Percentiles rank a stretch among this genome's conserved stretches.
These are phyloP conservation scores for Zoysia matrella DNA, from an alignment of 202 grass and related monocot species.

Conservation along the genomic window DNA sequence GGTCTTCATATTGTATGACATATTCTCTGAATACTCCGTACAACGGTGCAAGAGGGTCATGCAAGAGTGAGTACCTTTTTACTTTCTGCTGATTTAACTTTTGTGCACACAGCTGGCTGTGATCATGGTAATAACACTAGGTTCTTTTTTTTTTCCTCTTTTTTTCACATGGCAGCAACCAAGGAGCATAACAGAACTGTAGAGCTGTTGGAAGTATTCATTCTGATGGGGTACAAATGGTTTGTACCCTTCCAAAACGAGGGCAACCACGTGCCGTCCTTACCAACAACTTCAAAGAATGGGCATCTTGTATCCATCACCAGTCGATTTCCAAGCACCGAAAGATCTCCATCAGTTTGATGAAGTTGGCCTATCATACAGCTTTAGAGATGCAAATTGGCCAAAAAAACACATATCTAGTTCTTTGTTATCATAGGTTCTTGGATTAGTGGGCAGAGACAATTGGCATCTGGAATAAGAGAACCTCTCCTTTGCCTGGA, in stretches of 20 bases:
- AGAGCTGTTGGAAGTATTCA: slow-evolving; percentile 15
- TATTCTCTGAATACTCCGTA: slow-evolving; percentile 27
- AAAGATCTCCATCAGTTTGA: slow-evolving; percentile 36
- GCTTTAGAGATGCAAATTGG: slow-evolving; percentile 45
- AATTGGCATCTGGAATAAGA: slow-evolving; percentile 40
- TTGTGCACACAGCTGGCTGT: slow-evolving; percentile 13
- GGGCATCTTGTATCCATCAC: slow-evolving; percentile 34
- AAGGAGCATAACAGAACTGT: slow-evolving; percentile 19
- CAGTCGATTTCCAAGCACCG: slow-evolving; percentile 30
- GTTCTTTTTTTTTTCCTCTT: slow-evolving; percentile 27
- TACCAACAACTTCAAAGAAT: slow-evolving; percentile 20
- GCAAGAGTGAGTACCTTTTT: slow-evolving; percentile 11
- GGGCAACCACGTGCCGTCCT: slow-evolving; percentile 38
- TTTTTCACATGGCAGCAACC: slow-evolving; percentile 35
- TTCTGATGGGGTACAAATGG: slow-evolving; percentile 34
- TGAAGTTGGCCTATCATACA: slow-evolving; percentile 33
- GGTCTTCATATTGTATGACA: no score
- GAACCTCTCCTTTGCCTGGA: slow-evolving; percentile 33
- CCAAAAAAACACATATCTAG: slow-evolving; percentile 37
- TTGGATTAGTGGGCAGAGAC: slow-evolving; percentile 40
- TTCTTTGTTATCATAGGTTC: slow-evolving; percentile 26
- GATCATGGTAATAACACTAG: slow-evolving; percentile 20
- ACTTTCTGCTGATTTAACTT: not conserved
- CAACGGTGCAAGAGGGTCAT: slow-evolving; percentile 15
- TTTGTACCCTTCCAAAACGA: slow-evolving; percentile 24